Evolutionary conservation across 2,329 filamentous ascomycete species (phyloP).

Genomic region (Fusarium tanahbumbuense): DNA sequence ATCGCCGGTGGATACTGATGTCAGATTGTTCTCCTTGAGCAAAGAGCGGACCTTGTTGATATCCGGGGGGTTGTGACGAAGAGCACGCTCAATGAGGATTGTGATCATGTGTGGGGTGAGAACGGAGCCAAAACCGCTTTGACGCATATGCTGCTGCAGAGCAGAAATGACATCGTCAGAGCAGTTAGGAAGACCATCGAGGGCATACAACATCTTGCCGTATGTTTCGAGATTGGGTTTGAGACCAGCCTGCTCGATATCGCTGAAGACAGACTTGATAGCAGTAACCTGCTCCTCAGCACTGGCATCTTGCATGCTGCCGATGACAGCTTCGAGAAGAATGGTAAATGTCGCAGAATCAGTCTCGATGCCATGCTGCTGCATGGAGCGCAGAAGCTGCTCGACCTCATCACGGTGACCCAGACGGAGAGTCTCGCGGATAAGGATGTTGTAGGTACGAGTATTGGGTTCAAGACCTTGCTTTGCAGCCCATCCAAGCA

Average conservation of each 20-base stretch:
- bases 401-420: conserved; percentile 61
- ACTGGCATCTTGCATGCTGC: conserved; percentile 53
- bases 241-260: conserved; percentile 69
- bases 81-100: conserved; percentile 76
- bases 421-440: conserved; percentile 67
- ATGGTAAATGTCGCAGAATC: conserved; percentile 80
- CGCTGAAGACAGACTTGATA: conserved; percentile 65
- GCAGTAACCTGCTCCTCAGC: conserved; percentile 63
- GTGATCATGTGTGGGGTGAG: conserved; percentile 77
- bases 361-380: conserved; percentile 62
- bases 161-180: conserved; percentile 65
- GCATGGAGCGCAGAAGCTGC: conserved; percentile 70
- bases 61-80: conserved; percentile 68
- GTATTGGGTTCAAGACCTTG: conserved; percentile 68
- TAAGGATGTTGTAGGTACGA: conserved; percentile 75
- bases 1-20: conserved; percentile 57
- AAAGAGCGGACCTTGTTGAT: conserved; percentile 69
- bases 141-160: conserved; percentile 72
- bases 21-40: conserved; percentile 66
- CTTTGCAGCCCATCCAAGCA: conserved; percentile 69
- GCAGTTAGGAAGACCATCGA: conserved; percentile 51
- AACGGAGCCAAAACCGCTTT: conserved; percentile 63
- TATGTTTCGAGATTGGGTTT: conserved; percentile 72
- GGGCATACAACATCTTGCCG: conserved; percentile 73
- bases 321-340: conserved; percentile 71